phyloP scores from a whole-genome alignment of 2,329 filamentous ascomycete genomes.

The Fusarium sp. region DNA sequence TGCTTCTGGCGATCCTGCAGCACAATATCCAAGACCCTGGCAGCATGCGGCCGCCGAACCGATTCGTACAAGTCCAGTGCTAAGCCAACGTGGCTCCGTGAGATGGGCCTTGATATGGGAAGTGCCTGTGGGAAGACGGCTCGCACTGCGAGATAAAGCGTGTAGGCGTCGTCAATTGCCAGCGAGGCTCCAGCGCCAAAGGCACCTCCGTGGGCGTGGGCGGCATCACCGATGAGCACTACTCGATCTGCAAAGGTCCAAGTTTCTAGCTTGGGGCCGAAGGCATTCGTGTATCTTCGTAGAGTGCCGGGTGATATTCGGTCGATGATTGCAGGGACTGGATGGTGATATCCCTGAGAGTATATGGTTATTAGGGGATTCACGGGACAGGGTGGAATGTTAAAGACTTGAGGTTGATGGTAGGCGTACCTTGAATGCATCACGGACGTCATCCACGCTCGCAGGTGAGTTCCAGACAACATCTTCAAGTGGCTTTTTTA shows the following conservation, averaged over 20 bases:
- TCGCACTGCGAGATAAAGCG: background rate
- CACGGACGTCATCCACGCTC: background rate
- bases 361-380: no score
- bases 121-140: background rate
- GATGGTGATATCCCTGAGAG: background rate
- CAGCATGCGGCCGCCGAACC: background rate
- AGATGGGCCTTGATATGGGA: background rate
- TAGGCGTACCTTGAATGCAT: background rate
- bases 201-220: background rate
- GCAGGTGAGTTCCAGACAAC: background rate
- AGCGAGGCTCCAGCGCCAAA: background rate
- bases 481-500: background rate
- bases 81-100: background rate
- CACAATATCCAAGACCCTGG: background rate
- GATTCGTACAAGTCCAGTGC: background rate
- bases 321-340: background rate
- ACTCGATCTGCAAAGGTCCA: background rate
- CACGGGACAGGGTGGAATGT: no score
- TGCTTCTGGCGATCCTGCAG: background rate
- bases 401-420: no score
- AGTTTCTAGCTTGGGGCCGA: background rate
- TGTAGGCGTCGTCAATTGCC: background rate
- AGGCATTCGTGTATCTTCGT: background rate
- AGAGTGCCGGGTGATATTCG: background rate
- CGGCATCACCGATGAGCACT: background rate